These are phyloP conservation scores for Penicillium vulpinum DNA, from an alignment of 2,329 filamentous ascomycete genomes.

Conservation along the genomic window DNA sequence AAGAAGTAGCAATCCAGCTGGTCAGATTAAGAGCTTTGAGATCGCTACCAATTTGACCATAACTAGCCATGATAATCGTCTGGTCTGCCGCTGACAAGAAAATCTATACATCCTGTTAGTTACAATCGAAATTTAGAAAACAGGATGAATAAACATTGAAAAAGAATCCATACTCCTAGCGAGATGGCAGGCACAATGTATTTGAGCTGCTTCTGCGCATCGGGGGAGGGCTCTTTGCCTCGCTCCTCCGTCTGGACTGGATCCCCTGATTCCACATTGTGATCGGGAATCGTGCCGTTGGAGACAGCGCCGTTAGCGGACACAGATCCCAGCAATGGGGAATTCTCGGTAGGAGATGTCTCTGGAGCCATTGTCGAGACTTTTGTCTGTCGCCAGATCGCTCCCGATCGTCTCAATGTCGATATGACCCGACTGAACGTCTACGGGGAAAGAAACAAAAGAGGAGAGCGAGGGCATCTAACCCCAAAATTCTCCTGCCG, in stretches of 20 bases:
- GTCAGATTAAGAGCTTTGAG: conserved; percentile 72
- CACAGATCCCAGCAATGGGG: conserved; percentile 45
- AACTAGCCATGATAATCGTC: conserved; percentile 75
- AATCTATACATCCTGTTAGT: conserved; percentile 49
- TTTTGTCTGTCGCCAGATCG: not conserved
- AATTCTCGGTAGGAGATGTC: conserved; percentile 41
- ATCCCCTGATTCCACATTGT: conserved; percentile 24
- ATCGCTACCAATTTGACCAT: conserved; percentile 74
- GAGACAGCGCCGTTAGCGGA: conserved; percentile 29
- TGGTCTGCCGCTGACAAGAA: conserved; percentile 74
- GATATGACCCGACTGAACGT: not conserved
- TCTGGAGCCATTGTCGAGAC: conserved; percentile 27
- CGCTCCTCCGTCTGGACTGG: conserved; percentile 16
- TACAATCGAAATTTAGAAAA: not conserved
- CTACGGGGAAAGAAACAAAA: not conserved
- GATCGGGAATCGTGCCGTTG: conserved; percentile 25
- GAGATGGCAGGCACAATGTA: conserved; percentile 63
- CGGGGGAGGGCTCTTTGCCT: conserved; percentile 40
- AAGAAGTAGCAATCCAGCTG: conserved; percentile 70
- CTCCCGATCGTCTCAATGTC: not conserved
- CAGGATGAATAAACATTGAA: not conserved
- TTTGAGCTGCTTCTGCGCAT: conserved; percentile 53
- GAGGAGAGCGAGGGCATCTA: not conserved
- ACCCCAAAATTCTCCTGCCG: not conserved
- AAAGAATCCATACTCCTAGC: conserved; percentile 55